Evolutionary conservation across 2,329 filamentous ascomycete species (phyloP).

Genomic region (Cladosporium sp.): DNA sequence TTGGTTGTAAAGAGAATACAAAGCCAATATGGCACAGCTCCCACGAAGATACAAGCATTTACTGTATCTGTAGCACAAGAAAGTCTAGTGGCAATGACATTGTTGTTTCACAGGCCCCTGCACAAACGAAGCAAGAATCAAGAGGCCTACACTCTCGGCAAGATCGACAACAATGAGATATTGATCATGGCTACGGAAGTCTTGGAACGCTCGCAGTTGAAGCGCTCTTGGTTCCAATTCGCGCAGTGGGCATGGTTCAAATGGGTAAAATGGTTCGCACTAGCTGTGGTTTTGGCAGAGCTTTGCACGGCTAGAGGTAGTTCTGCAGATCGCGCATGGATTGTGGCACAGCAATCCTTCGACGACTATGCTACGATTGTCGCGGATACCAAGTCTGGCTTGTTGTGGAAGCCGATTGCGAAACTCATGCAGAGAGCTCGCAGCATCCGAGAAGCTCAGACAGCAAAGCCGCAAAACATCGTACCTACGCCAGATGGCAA

Average conservation of each 20-base stretch:
- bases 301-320: neutral
- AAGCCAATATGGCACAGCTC: neutral
- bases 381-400: neutral
- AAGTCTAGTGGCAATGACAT: neutral
- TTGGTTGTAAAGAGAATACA: neutral
- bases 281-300: constrained; percentile 3
- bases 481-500: neutral
- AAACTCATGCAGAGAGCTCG: constrained; percentile 1
- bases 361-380: neutral
- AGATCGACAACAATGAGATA: neutral
- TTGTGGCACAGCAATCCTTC: neutral
- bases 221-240: neutral
- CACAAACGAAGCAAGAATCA: neutral
- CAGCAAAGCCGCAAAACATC: neutral
- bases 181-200: neutral
- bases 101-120: neutral
- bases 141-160: neutral
- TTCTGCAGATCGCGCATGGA: neutral
- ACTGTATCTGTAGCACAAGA: constrained; percentile 1
- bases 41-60: neutral
- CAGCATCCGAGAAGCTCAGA: neutral
- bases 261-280: constrained; percentile 10
- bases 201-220: neutral
- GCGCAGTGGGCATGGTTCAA: constrained; percentile 2
- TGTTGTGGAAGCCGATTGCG: neutral